Conservation (phyloP, 106 monocot species). For the Alisma plantagoaquatica region DNA sequence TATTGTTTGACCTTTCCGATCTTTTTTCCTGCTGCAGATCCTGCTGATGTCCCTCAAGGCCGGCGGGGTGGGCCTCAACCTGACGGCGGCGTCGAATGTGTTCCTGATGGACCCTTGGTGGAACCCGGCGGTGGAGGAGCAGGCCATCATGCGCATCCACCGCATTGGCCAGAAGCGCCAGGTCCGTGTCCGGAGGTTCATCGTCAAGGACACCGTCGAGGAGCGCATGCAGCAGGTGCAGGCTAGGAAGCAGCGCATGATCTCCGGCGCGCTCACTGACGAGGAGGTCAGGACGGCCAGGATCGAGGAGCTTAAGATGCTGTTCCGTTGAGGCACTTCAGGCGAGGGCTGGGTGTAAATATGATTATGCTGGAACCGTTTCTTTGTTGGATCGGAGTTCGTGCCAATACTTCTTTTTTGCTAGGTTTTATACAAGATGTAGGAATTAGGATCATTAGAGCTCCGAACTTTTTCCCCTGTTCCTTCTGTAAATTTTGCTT, state of each 20-base stretch:
- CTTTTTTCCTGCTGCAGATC: conserved; percentile 17
- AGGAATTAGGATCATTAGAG: no score
- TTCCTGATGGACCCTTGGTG: conserved; percentile 97
- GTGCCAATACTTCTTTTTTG: no score
- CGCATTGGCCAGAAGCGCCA: conserved; percentile 76
- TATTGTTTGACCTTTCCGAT: no score
- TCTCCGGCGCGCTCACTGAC: conserved; percentile 75
- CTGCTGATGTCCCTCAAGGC: conserved; percentile 85
- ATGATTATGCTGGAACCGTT: no score
- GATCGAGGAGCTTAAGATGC: conserved; percentile 86
- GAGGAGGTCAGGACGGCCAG: conserved; percentile 76
- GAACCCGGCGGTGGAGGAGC: conserved; percentile 98
- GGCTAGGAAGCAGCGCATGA: conserved; percentile 79
- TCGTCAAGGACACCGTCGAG: conserved; percentile 84
- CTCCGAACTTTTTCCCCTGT: no score
- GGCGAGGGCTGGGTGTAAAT: no score
- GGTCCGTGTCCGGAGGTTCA: conserved; percentile 72
- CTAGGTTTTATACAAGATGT: no score
- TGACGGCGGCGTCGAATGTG: conserved; percentile 84
- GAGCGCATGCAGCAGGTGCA: conserved; percentile 85
- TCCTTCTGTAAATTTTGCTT: no score
- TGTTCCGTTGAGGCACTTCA: conserved; percentile 76
- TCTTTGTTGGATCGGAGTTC: no score
- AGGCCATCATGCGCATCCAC: conserved; percentile 90
- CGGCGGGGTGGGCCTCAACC: conserved; percentile 92